A percentile compares a stretch with the other conserved stretches of the same genome.
Evolutionary conservation across 2,329 filamentous ascomycete genomes (phyloP).

Genomic region (Hypoxylon sp.): DNA sequence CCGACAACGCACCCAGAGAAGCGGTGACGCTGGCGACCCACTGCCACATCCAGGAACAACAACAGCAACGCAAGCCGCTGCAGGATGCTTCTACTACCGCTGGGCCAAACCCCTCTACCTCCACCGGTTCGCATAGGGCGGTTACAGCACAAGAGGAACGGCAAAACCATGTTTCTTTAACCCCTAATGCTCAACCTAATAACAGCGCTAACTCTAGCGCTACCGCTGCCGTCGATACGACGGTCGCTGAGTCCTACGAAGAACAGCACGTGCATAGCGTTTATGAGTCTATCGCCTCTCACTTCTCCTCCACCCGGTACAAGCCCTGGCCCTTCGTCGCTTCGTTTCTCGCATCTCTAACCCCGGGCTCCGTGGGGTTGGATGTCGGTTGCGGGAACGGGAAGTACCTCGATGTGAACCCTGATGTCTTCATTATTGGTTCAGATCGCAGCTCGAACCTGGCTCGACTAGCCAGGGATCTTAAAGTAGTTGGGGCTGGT

Average conservation of each 20-base stretch:
- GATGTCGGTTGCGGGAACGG: conserved; percentile 98
- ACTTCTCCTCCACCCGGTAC: conserved; percentile 85
- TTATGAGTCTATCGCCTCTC: conserved; percentile 88
- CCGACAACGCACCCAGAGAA: conserved; percentile 24
- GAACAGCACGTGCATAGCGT: conserved; percentile 89
- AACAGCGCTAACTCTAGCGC: conserved; percentile 15
- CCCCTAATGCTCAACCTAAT: conserved; percentile 5
- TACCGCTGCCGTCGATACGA: conserved; percentile 25
- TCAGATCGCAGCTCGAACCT: conserved; percentile 82
- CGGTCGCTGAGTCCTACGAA: conserved; percentile 76
- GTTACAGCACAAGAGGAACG: conserved; percentile 27
- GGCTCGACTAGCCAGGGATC: conserved; percentile 64
- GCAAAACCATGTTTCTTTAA: conserved; percentile 21
- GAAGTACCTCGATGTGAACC: conserved; percentile 90
- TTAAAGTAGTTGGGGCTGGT: conserved; percentile 58
- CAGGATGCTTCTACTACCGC: conserved; percentile 11
- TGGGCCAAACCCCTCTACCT: conserved; percentile 23
- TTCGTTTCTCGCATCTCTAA: conserved; percentile 77
- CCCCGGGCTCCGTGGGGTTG: conserved; percentile 82
- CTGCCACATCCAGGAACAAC: conserved; percentile 17
- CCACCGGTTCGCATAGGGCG: conserved; percentile 47
- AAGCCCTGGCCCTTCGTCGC: conserved; percentile 95
- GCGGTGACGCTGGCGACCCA: conserved; percentile 34
- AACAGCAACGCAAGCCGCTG: conserved; percentile 1
- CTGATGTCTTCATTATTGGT: conserved; percentile 82